phyloP scores from a whole-genome alignment of 768 basidiomycete species.

The Rhodotorula paludigena region DNA sequence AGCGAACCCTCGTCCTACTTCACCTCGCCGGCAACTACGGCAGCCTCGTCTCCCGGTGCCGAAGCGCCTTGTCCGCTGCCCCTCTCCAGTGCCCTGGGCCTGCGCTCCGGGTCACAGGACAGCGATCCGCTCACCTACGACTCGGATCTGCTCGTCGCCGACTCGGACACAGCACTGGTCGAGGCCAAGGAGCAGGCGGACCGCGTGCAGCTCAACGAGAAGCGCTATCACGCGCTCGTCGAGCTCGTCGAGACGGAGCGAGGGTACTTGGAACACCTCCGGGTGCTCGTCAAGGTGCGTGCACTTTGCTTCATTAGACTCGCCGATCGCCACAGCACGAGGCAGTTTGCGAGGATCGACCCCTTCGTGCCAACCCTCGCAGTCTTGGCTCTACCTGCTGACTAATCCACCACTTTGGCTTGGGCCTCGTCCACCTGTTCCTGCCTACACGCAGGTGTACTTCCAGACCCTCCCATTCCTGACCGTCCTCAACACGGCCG shows the following conservation, averaged over 20 bases:
- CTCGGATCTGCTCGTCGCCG: slow-evolving; percentile 11
- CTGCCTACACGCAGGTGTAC: slow-evolving; percentile 38
- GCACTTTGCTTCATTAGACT: no score
- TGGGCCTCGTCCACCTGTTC: neutral
- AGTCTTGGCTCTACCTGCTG: neutral
- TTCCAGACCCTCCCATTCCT: slow-evolving; percentile 41
- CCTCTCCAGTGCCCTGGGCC: neutral
- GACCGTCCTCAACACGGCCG: slow-evolving; percentile 27
- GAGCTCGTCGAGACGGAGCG: slow-evolving; percentile 82
- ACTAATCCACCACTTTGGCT: no score
- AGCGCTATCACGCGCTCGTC: slow-evolving; percentile 65
- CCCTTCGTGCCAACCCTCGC: neutral
- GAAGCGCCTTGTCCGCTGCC: neutral
- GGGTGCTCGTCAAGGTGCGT: slow-evolving; percentile 66
- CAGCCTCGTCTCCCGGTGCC: neutral
- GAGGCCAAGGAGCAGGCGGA: neutral
- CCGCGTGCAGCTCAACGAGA: slow-evolving; percentile 36
- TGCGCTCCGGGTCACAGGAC: neutral
- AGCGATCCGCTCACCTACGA: neutral
- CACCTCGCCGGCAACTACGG: neutral
- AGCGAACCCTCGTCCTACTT: neutral
- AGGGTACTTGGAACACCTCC: slow-evolving; percentile 72
- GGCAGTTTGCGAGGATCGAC: neutral
- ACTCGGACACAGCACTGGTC: neutral
- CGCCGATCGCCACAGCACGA: neutral